These are phyloP conservation scores for Arthrobotrys iridis DNA, from an alignment of 2,329 filamentous ascomycete genomes.

Conservation along the genomic window DNA sequence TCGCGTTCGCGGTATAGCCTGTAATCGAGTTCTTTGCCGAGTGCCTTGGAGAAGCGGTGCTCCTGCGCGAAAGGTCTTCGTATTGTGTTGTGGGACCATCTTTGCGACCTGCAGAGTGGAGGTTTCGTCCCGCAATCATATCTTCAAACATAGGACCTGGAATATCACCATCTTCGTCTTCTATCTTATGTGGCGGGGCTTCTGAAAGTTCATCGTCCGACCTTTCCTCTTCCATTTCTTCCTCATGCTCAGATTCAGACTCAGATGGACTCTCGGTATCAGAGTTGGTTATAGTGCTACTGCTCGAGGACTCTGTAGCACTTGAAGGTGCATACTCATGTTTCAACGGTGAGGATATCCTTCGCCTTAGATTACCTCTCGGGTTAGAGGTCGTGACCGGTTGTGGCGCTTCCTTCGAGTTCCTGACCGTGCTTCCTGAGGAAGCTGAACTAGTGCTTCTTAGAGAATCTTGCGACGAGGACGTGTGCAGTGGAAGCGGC, in stretches of 20 bases:
- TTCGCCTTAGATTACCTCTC: conserved; percentile 58
- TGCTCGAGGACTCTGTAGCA: conserved; percentile 63
- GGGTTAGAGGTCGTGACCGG: conserved; percentile 68
- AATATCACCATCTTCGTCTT: conserved; percentile 63
- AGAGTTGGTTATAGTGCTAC: conserved; percentile 14
- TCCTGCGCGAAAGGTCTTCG: conserved; percentile 30
- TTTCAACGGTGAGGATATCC: conserved; percentile 88
- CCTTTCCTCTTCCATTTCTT: conserved; percentile 69
- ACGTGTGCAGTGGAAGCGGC: conserved; percentile 57
- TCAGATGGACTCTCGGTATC: conserved; percentile 61
- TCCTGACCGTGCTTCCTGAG: conserved; percentile 46
- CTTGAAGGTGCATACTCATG: conserved; percentile 94
- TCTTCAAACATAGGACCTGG: conserved; percentile 70
- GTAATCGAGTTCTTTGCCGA: conserved; percentile 39
- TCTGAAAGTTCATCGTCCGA: conserved; percentile 56
- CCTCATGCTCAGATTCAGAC: conserved; percentile 63
- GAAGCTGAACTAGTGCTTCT: conserved; percentile 38
- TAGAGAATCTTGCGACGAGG: conserved; percentile 41
- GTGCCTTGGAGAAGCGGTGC: conserved; percentile 53
- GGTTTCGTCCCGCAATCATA: conserved; percentile 64
- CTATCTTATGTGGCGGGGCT: conserved; percentile 68
- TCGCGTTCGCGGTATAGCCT: conserved; percentile 37
- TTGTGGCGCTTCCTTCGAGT: conserved; percentile 66
- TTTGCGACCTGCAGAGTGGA: conserved; percentile 54
- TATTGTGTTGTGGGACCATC: conserved; percentile 47